These are phyloP conservation scores for Malassezia obtusa DNA, from an alignment of 1,284 basidiomycete genomes.

Conservation along the genomic window DNA sequence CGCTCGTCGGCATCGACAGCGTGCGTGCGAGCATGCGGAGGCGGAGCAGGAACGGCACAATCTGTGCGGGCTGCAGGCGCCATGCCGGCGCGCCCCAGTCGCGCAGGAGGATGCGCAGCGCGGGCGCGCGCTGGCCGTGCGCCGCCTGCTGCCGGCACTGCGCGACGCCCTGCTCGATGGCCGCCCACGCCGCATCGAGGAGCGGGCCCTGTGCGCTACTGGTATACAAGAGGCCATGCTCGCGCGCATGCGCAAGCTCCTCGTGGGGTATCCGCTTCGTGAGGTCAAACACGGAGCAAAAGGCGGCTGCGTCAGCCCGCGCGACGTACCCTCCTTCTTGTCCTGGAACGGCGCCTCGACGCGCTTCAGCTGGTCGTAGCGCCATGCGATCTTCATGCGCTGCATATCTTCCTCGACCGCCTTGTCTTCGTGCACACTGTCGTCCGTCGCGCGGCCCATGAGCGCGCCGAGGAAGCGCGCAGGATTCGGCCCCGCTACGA, in stretches of 20 bases:
- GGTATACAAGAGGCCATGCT: constrained; percentile 13
- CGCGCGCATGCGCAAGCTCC: constrained; percentile 22
- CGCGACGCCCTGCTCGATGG: constrained; percentile 18
- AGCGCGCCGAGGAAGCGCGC: constrained; percentile 46
- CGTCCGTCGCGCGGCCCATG: constrained; percentile 30
- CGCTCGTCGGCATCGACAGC: constrained; percentile 18
- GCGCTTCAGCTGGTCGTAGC: constrained; percentile 76
- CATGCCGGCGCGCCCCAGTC: constrained; percentile 30
- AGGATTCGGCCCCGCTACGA: constrained; percentile 56
- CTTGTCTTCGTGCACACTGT: not conserved
- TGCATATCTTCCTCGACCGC: constrained; percentile 13
- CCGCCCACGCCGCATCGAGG: constrained; percentile 19
- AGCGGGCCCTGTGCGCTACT: not conserved
- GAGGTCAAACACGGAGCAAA: constrained; percentile 65
- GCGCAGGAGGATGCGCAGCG: constrained; percentile 30
- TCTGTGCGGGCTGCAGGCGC: constrained; percentile 9
- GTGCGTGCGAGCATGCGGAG: constrained; percentile 26
- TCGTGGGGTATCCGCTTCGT: constrained; percentile 48
- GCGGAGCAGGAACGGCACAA: constrained; percentile 29
- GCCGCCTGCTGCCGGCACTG: constrained; percentile 13
- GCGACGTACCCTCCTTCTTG: not conserved
- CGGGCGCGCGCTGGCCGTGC: constrained; percentile 10
- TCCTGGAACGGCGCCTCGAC: not conserved
- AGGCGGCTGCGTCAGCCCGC: constrained; percentile 33
- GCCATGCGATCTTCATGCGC: constrained; percentile 60